Conservation (phyloP, 2,329 filamentous ascomycete species). For the Pseudocercospora ulei region DNA sequence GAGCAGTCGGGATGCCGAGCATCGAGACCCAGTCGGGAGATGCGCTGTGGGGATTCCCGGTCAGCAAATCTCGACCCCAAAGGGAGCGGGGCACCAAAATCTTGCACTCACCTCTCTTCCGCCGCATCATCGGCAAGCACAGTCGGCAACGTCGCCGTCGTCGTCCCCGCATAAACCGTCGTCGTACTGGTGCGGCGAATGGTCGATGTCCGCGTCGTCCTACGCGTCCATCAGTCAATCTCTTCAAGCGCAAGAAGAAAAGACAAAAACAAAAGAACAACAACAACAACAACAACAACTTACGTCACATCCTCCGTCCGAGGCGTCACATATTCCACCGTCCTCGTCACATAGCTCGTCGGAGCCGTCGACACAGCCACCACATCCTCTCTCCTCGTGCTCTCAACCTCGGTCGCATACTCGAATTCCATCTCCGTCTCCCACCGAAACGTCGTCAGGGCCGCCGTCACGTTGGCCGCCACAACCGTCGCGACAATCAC, state of each 20-base stretch:
- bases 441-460: constrained; percentile 35
- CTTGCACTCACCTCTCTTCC: constrained; percentile 6
- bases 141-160: constrained; percentile 16
- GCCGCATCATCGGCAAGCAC: constrained; percentile 12
- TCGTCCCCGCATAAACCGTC: constrained; percentile 21
- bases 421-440: constrained; percentile 35
- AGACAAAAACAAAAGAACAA: no score
- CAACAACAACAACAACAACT: no score
- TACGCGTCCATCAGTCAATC: constrained; percentile 1
- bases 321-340: constrained; percentile 23
- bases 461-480: constrained; percentile 35
- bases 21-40: constrained; percentile 12
- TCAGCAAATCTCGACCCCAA: background rate
- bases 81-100: background rate
- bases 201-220: constrained; percentile 18
- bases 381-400: constrained; percentile 20
- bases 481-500: constrained; percentile 37
- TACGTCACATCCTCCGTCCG: constrained; percentile 17
- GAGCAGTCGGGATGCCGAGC: constrained; percentile 13
- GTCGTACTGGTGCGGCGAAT: constrained; percentile 22
- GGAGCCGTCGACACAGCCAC: constrained; percentile 21
- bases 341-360: constrained; percentile 30
- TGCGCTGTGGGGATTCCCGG: constrained; percentile 7
- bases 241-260: background rate
- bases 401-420: constrained; percentile 35